phyloP scores from a whole-genome alignment of 2,329 filamentous ascomycete species.

The Chaetomium globosum region DNA sequence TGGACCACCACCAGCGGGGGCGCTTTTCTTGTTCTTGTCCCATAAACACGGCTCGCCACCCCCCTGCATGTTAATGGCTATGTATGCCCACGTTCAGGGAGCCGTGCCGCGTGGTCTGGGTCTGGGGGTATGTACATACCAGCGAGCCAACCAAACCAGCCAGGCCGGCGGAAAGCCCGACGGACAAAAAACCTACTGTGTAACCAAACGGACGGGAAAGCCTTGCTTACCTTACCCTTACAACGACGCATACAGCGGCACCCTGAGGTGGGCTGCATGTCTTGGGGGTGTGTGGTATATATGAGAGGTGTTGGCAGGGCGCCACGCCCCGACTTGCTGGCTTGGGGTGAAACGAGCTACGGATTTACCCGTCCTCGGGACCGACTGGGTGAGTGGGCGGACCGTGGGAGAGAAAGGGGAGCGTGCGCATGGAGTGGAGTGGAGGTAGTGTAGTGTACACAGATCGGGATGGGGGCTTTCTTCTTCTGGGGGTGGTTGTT shows the following conservation, averaged over 20 bases:
- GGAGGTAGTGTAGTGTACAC: neutral
- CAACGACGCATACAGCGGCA: neutral
- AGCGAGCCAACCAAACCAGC: too few relatives aligned
- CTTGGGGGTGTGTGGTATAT: too few relatives aligned
- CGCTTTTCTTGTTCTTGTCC: too few relatives aligned
- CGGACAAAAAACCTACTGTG: too few relatives aligned
- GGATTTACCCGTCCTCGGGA: slow-evolving; percentile 14
- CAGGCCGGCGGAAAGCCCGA: neutral
- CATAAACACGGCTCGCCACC: too few relatives aligned
- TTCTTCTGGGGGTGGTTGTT: neutral
- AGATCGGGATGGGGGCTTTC: neutral
- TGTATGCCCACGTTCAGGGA: too few relatives aligned
- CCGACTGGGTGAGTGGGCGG: neutral
- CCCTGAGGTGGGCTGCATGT: too few relatives aligned
- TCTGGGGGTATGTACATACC: too few relatives aligned
- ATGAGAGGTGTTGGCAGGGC: neutral
- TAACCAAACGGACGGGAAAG: neutral
- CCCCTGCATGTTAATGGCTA: too few relatives aligned
- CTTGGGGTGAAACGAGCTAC: slow-evolving; percentile 7
- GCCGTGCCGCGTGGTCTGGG: neutral
- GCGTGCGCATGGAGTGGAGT: neutral
- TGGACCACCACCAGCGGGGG: too few relatives aligned
- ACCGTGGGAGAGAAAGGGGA: neutral
- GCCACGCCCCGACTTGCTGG: neutral
- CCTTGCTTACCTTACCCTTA: slow-evolving; percentile 11